Evolutionary conservation across 1,284 basidiomycete genomes (phyloP).

Genomic region (Violaceomyces palustris): DNA sequence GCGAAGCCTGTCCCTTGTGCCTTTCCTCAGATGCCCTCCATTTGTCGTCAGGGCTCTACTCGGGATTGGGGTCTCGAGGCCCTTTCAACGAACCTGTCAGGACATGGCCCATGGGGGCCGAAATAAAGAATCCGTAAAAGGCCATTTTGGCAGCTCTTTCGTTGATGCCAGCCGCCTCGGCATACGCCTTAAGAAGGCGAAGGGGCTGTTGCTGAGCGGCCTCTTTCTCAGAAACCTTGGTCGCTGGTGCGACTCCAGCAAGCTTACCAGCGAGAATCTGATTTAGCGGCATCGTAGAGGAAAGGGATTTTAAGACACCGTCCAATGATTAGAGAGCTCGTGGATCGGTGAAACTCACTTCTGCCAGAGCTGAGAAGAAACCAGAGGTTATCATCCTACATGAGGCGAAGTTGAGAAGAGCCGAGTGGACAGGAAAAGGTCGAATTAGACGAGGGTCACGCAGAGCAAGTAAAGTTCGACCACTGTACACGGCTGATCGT

Average conservation of each 20-base stretch:
- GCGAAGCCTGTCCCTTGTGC: too few species aligned
- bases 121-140: conserved; percentile 73
- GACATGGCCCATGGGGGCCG: conserved; percentile 74
- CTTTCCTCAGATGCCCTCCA: too few species aligned
- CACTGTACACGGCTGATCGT: too few species aligned
- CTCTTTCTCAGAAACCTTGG: conserved; percentile 14
- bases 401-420: neutral
- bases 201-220: conserved; percentile 16
- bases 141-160: conserved; percentile 69
- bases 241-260: conserved; percentile 30
- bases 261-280: conserved; percentile 32
- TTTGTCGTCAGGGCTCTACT: too few species aligned
- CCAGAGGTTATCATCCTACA: conserved; percentile 36
- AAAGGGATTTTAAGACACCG: too few species aligned
- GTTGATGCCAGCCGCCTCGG: conserved; percentile 35
- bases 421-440: neutral
- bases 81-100: conserved; percentile 55
- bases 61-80: too few species aligned
- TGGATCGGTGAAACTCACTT: conserved; percentile 6
- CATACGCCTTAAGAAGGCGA: conserved; percentile 11
- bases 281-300: too few species aligned
- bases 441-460: neutral
- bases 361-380: conserved; percentile 34
- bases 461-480: too few species aligned
- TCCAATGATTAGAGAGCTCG: neutral